Percentiles rank a stretch among this genome's conserved stretches.
Conservation (phyloP, 2,329 filamentous ascomycete species). For the Claviceps sp. region DNA sequence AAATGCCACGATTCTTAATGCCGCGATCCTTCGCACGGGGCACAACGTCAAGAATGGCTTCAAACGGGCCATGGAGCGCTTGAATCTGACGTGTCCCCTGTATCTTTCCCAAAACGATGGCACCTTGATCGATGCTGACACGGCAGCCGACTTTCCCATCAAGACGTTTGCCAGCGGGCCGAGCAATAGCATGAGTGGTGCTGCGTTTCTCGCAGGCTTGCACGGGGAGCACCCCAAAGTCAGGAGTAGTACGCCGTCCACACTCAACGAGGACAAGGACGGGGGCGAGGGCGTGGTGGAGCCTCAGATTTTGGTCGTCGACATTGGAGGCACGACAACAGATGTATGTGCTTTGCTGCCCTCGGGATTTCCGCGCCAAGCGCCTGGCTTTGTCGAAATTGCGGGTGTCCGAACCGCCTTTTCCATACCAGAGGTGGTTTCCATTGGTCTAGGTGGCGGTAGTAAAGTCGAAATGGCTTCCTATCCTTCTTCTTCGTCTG, state of each 20-base stretch:
- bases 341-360: conserved; percentile 44
- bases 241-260: too few species aligned
- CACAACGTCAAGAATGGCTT: conserved; percentile 33
- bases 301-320: conserved; percentile 34
- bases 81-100: conserved; percentile 28
- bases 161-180: conserved; percentile 40
- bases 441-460: conserved; percentile 44
- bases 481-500: conserved; percentile 8
- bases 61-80: conserved; percentile 28
- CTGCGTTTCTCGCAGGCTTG: conserved; percentile 38
- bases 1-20: conserved; percentile 42
- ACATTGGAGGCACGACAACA: conserved; percentile 48
- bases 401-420: conserved; percentile 47
- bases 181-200: conserved; percentile 40
- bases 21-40: conserved; percentile 34
- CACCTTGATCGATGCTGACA: conserved; percentile 33
- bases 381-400: conserved; percentile 43
- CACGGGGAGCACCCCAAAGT: conserved; percentile 14
- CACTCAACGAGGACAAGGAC: not conserved
- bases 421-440: conserved; percentile 41
- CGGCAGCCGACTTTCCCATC: conserved; percentile 35
- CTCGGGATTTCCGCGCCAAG: conserved; percentile 46
- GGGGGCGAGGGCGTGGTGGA: conserved; percentile 1
- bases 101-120: conserved; percentile 42
- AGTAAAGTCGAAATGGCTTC: conserved; percentile 16